A percentile compares a stretch with the other conserved stretches of the same genome.
phyloP scores from a whole-genome alignment of 192 early-diverging fungal genomes.

The Podila verticillata region DNA sequence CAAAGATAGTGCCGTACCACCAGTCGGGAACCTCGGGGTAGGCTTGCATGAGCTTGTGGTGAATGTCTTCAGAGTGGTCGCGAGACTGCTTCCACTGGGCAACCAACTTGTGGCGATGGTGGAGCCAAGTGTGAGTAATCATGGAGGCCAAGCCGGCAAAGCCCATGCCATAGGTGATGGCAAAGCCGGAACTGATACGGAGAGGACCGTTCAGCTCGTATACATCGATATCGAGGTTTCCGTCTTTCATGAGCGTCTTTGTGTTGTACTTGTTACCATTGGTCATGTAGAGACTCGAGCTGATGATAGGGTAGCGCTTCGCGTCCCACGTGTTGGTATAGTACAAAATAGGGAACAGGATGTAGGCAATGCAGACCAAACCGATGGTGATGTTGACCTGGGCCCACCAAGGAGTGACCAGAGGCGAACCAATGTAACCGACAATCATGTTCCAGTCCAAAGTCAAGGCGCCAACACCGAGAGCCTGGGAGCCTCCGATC shows the following conservation, averaged over 20 bases:
- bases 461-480: slow-evolving; percentile 59
- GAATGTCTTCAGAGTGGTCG: too few species aligned
- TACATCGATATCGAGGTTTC: too few species aligned
- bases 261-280: background rate
- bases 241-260: too few species aligned
- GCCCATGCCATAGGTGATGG: too few species aligned
- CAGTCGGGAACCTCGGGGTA: too few species aligned
- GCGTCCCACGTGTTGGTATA: slow-evolving; percentile 65
- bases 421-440: slow-evolving; percentile 1
- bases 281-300: background rate
- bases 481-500: slow-evolving; percentile 43
- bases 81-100: too few species aligned
- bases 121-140: too few species aligned
- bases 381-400: slow-evolving; percentile 67
- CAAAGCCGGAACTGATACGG: too few species aligned
- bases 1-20: slow-evolving; percentile 54
- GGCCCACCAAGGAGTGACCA: slow-evolving; percentile 54
- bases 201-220: too few species aligned
- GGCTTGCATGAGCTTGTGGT: too few species aligned
- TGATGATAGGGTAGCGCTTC: slow-evolving; percentile 34
- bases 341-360: slow-evolving; percentile 68
- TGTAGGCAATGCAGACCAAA: slow-evolving; percentile 67
- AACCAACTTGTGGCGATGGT: too few species aligned
- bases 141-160: too few species aligned
- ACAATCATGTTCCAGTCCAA: slow-evolving; percentile 61